Percentiles rank a stretch among this genome's conserved stretches.
phyloP scores from a whole-genome alignment of 129 eudicot genomes.

The Mikania micrantha region DNA sequence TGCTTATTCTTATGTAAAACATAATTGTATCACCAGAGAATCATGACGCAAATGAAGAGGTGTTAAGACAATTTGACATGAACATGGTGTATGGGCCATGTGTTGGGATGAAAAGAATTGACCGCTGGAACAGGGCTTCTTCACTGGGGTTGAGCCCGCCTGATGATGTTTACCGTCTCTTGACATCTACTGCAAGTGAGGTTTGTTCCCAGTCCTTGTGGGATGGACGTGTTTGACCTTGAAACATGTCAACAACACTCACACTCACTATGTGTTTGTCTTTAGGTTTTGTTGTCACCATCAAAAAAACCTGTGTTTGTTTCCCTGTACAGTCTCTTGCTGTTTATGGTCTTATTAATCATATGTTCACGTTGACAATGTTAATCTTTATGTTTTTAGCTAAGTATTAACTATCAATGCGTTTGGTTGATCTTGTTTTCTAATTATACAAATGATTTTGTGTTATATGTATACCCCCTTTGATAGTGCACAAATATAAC shows the following conservation, averaged over 20 bases:
- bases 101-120: slow-evolving; percentile 65
- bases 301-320: background rate
- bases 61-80: slow-evolving; percentile 79
- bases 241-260: background rate
- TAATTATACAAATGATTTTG: background rate
- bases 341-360: background rate
- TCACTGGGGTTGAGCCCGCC: slow-evolving; percentile 66
- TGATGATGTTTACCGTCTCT: slow-evolving; percentile 32
- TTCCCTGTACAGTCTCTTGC: slow-evolving; percentile 25
- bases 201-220: slow-evolving; percentile 46
- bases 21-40: slow-evolving; percentile 28
- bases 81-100: slow-evolving; percentile 82
- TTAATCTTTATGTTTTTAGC: background rate
- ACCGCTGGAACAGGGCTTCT: slow-evolving; percentile 68
- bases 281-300: background rate
- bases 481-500: too few relatives aligned
- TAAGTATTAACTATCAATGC: background rate
- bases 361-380: background rate
- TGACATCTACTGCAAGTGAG: slow-evolving; percentile 19
- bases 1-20: background rate
- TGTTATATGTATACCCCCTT: too few relatives aligned
- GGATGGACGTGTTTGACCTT: slow-evolving; percentile 55
- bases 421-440: background rate
- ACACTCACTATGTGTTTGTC: background rate
- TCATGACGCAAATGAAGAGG: slow-evolving; percentile 52